Percentiles rank a stretch among this genome's conserved stretches.
Evolutionary conservation across 2,329 filamentous ascomycete genomes (phyloP).

Genomic region (Fusarium sp.): DNA sequence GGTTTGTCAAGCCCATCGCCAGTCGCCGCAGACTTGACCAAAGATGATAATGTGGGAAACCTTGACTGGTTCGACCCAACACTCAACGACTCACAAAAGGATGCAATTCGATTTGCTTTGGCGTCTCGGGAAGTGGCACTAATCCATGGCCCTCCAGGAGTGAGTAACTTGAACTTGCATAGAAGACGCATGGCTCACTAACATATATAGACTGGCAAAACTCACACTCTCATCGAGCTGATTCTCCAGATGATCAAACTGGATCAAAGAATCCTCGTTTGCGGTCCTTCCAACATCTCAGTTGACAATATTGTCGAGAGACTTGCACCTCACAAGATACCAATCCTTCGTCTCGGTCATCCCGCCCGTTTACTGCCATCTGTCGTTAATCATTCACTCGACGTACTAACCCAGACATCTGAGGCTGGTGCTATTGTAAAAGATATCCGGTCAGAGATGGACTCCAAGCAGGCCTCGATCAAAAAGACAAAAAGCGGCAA

Average conservation of each 20-base stretch:
- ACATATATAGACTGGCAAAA: constrained; percentile 83
- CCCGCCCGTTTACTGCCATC: constrained; percentile 91
- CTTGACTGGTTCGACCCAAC: constrained; percentile 74
- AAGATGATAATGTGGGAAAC: constrained; percentile 61
- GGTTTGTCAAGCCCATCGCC: constrained; percentile 69
- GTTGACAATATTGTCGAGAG: constrained; percentile 99
- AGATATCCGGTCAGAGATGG: constrained; percentile 93
- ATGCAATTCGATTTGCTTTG: constrained; percentile 85
- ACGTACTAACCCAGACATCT: constrained; percentile 90
- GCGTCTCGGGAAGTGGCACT: constrained; percentile 85
- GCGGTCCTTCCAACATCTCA: constrained; percentile 95
- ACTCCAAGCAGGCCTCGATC: constrained; percentile 89
- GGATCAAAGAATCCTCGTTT: constrained; percentile 86
- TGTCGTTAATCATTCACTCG: constrained; percentile 90
- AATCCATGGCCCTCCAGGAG: constrained; percentile 94
- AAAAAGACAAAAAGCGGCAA: constrained; percentile 86
- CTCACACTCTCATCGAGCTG: constrained; percentile 94
- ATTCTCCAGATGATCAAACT: constrained; percentile 89
- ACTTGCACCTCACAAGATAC: constrained; percentile 85
- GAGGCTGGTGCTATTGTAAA: constrained; percentile 91
- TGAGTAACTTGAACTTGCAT: constrained; percentile 54
- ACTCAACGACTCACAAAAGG: constrained; percentile 77
- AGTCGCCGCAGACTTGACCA: constrained; percentile 58
- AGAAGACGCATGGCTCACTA: constrained; percentile 2
- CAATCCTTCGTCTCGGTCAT: constrained; percentile 91